Conservation (phyloP, 2,329 filamentous ascomycete species). For the Trichoderma endophyticum region DNA sequence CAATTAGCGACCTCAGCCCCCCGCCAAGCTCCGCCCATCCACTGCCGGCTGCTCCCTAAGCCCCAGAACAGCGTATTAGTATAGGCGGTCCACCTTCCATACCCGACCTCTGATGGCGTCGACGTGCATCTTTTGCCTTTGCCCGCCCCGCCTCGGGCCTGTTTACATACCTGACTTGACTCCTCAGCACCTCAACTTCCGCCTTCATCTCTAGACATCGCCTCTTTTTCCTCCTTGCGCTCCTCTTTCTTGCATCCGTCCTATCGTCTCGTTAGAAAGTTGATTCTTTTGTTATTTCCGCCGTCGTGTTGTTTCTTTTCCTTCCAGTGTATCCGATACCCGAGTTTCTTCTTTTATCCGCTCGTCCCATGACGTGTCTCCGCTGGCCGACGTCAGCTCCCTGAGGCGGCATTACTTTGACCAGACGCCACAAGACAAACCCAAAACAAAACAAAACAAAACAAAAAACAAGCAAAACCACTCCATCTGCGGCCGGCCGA, state of each 20-base stretch:
- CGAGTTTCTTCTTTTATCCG: not conserved
- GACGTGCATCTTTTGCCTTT: not conserved
- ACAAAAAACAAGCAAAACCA: not conserved
- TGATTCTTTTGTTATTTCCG: not conserved
- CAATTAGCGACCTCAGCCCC: slow-evolving; percentile 10
- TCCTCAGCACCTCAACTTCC: not conserved
- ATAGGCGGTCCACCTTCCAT: not conserved
- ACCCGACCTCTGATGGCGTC: not conserved
- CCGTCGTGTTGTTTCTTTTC: not conserved
- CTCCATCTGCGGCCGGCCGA: not conserved
- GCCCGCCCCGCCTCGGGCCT: not conserved
- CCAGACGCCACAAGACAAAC: not conserved
- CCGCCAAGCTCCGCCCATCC: not conserved
- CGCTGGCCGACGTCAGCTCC: slow-evolving; percentile 16
- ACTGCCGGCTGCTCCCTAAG: not conserved
- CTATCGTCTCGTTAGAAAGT: slow-evolving; percentile 5
- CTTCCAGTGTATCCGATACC: not conserved
- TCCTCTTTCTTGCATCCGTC: slow-evolving; percentile 3
- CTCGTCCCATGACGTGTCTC: slow-evolving; percentile 19
- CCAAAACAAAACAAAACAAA: not conserved
- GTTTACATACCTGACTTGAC: slow-evolving; percentile 1
- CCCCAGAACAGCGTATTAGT: not conserved
- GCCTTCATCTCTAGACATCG: not conserved
- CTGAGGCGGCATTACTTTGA: slow-evolving; percentile 13
- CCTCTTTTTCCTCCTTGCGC: not conserved